phyloP scores from a whole-genome alignment of 2,329 filamentous ascomycete genomes.

The Magnaporthiopsis incrustans region DNA sequence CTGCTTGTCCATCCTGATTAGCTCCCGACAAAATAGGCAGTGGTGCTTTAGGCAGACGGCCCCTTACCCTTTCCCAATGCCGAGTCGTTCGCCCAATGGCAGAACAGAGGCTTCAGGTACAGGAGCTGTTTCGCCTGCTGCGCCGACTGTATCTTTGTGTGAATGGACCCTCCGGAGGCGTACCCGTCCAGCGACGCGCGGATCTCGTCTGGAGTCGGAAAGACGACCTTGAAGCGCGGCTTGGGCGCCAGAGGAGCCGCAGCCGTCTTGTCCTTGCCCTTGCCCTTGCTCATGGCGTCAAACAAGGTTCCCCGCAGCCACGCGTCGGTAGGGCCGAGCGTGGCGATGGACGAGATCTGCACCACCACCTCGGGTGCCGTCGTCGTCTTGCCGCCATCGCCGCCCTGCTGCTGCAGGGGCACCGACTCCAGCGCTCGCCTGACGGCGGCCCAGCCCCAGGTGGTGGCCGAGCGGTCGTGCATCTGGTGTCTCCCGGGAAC shows the following conservation, averaged over 20 bases:
- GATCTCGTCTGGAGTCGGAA: slow-evolving; percentile 74
- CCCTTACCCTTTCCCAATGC: slow-evolving; percentile 24
- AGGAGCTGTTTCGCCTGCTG: slow-evolving; percentile 66
- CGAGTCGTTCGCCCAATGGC: slow-evolving; percentile 66
- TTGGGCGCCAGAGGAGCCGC: slow-evolving; percentile 8
- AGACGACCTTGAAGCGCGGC: slow-evolving; percentile 63
- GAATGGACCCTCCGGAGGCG: slow-evolving; percentile 67
- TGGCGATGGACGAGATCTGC: slow-evolving; percentile 77
- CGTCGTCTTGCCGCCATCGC: slow-evolving; percentile 17
- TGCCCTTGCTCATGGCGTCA: slow-evolving; percentile 31
- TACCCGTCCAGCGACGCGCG: slow-evolving; percentile 72
- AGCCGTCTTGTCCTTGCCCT: slow-evolving; percentile 10
- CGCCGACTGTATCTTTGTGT: slow-evolving; percentile 65
- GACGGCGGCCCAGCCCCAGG: slow-evolving; percentile 72
- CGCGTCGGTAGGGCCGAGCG: slow-evolving; percentile 58
- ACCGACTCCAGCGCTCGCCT: slow-evolving; percentile 50
- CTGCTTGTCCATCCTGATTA: slow-evolving; percentile 15
- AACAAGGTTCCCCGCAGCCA: slow-evolving; percentile 67
- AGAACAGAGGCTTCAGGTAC: slow-evolving; percentile 62
- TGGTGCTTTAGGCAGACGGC: too few relatives aligned
- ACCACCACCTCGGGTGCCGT: slow-evolving; percentile 38
- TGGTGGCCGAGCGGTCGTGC: slow-evolving; percentile 37
- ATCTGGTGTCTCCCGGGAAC: slow-evolving; percentile 60
- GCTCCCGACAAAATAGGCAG: not conserved
- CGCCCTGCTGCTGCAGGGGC: slow-evolving; percentile 28